Evolutionary conservation across 345 rosid genomes (phyloP), one percentile per base, ranked within the genome.

Genomic region (Passiflora organensis): DNA sequence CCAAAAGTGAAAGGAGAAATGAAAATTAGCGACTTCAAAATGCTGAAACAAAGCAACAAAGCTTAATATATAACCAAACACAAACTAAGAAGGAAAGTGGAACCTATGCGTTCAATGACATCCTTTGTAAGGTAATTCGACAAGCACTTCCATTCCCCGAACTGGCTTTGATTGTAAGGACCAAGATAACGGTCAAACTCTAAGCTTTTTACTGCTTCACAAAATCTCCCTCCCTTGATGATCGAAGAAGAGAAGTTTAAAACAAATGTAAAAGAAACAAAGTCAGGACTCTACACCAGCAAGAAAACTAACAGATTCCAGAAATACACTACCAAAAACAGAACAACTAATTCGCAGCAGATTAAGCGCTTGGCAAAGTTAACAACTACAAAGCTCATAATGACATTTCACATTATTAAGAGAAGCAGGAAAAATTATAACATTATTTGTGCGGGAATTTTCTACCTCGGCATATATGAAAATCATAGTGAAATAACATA

Each of bases 131-230:
- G 70, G 72, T 76, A 86, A 72, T 72, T 76, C 36, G 94, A 86
- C 58, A 91, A 58, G 46, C 76, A 66, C 75, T 75, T 88, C 94
- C 96, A 91, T 17, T 78, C 87, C 24, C 76, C 85, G 68, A 80
- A 76, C 16, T 68, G 90, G 53, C 61, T 84, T 51, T 73, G 67
- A 71, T 79, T 73, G 72, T 82, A 88, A 39, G 98, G 93, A 62
- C 95, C 95, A 60, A 88, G 89, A 64, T 81, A 62, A 32, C 76
- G 74, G 70, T 91, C 91, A 46, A 91, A 88, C 78, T 91, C 96
- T 74, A 86, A 72, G 58, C 52, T 64, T 72, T 43, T 70, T 43
- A 88, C 90, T 52, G 91, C 84, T 66, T 67, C 82, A 21, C 72
- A 60, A 78, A 73, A 91, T 66, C 89, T 84, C 74, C 78, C 89